Evolutionary conservation across 2,329 filamentous ascomycete species (phyloP).

Genomic region (Aspergillus vadensis): DNA sequence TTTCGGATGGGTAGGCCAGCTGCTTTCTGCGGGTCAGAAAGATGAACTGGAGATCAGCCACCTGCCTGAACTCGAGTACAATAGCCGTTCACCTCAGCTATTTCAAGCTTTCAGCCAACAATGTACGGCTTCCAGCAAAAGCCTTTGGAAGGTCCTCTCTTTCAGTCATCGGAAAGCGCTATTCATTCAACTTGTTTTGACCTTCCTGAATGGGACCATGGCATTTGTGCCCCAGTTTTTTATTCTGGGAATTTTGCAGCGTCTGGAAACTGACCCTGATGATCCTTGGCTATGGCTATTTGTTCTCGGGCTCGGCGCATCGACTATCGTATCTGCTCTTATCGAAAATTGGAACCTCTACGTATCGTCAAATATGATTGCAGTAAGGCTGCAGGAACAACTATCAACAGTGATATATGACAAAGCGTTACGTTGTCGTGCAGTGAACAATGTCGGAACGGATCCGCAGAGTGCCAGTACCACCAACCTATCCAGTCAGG

Average conservation of each 20-base stretch:
- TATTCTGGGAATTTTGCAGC: background rate
- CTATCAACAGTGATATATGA: background rate
- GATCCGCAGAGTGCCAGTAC: background rate
- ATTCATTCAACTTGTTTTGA: background rate
- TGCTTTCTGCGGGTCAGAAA: background rate
- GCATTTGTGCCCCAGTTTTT: background rate
- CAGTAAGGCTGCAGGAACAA: conserved; percentile 3
- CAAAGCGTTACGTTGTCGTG: background rate
- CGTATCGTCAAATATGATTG: background rate
- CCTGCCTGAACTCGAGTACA: background rate
- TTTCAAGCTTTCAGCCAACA: background rate
- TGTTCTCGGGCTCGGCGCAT: background rate
- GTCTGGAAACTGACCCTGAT: background rate
- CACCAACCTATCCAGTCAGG: background rate
- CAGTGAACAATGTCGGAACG: background rate
- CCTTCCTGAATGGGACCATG: background rate
- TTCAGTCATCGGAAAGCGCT: conserved; percentile 1
- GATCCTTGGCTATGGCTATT: background rate
- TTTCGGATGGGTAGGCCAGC: background rate
- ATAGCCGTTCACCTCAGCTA: background rate
- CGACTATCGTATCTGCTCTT: background rate
- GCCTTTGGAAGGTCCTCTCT: background rate
- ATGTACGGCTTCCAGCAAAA: background rate
- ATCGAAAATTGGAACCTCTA: conserved; percentile 7
- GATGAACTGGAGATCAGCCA: background rate